Conservation (phyloP, 2,329 filamentous ascomycete species). For the Cladophialophora immunda region DNA sequence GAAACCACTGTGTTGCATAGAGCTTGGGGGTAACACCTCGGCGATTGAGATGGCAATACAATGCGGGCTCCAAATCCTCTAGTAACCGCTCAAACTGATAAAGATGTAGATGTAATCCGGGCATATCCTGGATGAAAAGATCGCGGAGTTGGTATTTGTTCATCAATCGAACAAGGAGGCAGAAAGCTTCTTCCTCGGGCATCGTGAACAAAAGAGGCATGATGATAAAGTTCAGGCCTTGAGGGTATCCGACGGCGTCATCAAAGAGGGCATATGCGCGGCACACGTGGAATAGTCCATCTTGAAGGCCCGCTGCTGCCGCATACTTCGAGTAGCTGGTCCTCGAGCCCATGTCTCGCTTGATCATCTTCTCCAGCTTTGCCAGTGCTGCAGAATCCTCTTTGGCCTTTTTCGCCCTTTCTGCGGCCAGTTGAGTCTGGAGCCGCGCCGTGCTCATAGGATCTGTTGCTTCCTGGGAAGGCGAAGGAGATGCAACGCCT, state of each 20-base stretch:
- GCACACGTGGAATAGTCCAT: conserved; percentile 92
- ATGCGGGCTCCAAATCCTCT: conserved; percentile 90
- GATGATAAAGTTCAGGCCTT: conserved; percentile 98
- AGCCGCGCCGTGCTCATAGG: conserved; percentile 64
- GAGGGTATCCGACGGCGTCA: conserved; percentile 92
- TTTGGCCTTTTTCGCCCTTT: conserved; percentile 80
- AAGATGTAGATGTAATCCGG: conserved; percentile 88
- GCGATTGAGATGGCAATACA: conserved; percentile 93
- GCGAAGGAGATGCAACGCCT: conserved; percentile 63
- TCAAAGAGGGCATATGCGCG: conserved; percentile 98
- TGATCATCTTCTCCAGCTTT: conserved; percentile 91
- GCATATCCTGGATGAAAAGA: conserved; percentile 95
- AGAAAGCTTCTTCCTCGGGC: conserved; percentile 97
- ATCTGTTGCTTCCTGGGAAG: conserved; percentile 68
- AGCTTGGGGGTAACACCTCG: conserved; percentile 88
- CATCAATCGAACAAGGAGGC: conserved; percentile 91
- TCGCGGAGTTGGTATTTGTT: conserved; percentile 94
- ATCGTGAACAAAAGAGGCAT: conserved; percentile 99
- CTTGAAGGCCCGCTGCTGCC: conserved; percentile 87
- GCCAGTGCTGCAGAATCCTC: conserved; percentile 76
- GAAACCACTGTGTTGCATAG: conserved; percentile 98
- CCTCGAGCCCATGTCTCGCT: conserved; percentile 85
- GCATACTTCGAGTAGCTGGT: conserved; percentile 98
- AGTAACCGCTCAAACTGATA: conserved; percentile 95
- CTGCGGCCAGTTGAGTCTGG: conserved; percentile 69